These are phyloP conservation scores for Russula dissimulans DNA, from an alignment of 768 basidiomycete species.

Conservation along the genomic window DNA sequence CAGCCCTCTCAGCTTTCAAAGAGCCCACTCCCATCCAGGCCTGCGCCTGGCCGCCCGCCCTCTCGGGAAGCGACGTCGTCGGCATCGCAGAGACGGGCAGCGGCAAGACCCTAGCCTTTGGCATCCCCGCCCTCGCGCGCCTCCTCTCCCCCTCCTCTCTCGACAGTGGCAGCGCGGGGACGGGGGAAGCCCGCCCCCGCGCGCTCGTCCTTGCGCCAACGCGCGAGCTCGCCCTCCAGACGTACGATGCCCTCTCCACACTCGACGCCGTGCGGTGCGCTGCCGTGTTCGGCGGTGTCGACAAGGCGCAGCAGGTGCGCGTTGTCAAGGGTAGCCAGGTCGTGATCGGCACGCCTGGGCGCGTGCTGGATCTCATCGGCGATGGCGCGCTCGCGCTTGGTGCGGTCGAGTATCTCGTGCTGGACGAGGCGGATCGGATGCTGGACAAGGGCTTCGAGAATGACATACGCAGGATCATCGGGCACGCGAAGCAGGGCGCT, in stretches of 20 bases:
- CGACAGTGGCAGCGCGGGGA: slow-evolving; percentile 17
- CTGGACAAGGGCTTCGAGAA: slow-evolving; percentile 98
- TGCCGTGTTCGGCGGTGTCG: slow-evolving; percentile 92
- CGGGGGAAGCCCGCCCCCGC: slow-evolving; percentile 22
- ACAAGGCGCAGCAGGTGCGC: slow-evolving; percentile 73
- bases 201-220: slow-evolving; percentile 89
- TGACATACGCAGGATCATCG: slow-evolving; percentile 88
- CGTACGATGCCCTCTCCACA: slow-evolving; percentile 69
- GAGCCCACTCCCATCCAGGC: slow-evolving; percentile 94
- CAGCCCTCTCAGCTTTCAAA: slow-evolving; percentile 62
- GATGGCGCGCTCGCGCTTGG: slow-evolving; percentile 80
- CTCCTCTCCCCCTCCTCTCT: slow-evolving; percentile 43
- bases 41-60: slow-evolving; percentile 85
- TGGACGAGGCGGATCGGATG: slow-evolving; percentile 99
- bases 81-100: slow-evolving; percentile 97
- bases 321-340: slow-evolving; percentile 60
- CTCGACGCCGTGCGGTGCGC: slow-evolving; percentile 76
- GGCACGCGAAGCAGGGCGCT: slow-evolving; percentile 52
- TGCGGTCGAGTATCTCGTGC: slow-evolving; percentile 83
- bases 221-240: slow-evolving; percentile 93
- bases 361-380: slow-evolving; percentile 85
- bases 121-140: slow-evolving; percentile 75
- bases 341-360: slow-evolving; percentile 92
- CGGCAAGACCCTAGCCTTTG: slow-evolving; percentile 95
- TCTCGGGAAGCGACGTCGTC: slow-evolving; percentile 78